Conservation (phyloP, 495 filamentous ascomycete genomes). For the Platismatia glauca region DNA sequence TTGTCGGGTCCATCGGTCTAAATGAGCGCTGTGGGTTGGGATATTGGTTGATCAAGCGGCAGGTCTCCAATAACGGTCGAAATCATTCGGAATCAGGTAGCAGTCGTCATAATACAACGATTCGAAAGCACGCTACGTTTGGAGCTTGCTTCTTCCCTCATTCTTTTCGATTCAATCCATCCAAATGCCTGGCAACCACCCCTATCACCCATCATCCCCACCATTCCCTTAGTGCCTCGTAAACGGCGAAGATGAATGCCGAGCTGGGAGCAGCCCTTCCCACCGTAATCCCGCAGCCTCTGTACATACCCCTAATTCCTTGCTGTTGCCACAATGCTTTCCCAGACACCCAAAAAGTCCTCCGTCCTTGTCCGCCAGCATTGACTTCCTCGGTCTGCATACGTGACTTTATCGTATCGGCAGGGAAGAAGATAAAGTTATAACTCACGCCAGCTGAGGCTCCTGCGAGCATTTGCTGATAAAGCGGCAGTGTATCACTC, state of each 20-base stretch:
- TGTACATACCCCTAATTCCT: conserved; percentile 76
- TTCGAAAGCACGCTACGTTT: background rate
- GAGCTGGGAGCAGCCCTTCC: conserved; percentile 79
- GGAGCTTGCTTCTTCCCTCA: background rate
- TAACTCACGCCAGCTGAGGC: conserved; percentile 88
- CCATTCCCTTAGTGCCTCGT: conserved; percentile 67
- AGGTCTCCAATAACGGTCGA: background rate
- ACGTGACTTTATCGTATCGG: conserved; percentile 90
- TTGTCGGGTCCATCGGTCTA: background rate
- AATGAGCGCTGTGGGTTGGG: background rate
- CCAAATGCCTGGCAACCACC: background rate
- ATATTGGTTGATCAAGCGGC: background rate
- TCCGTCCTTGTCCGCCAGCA: conserved; percentile 29
- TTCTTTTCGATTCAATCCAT: background rate
- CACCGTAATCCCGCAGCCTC: conserved; percentile 92
- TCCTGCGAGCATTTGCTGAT: conserved; percentile 79
- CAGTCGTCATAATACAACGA: background rate
- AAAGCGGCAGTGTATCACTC: conserved; percentile 43
- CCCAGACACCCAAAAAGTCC: conserved; percentile 61
- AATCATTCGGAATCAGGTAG: background rate
- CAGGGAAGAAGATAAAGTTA: conserved; percentile 94
- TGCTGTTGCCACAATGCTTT: conserved; percentile 67
- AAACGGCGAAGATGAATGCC: conserved; percentile 94
- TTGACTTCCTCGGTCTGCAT: conserved; percentile 84
- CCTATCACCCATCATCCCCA: conserved; percentile 35